These are phyloP conservation scores for Mortierella claussenii DNA, from an alignment of 192 early-diverging fungal species.

Conservation along the genomic window DNA sequence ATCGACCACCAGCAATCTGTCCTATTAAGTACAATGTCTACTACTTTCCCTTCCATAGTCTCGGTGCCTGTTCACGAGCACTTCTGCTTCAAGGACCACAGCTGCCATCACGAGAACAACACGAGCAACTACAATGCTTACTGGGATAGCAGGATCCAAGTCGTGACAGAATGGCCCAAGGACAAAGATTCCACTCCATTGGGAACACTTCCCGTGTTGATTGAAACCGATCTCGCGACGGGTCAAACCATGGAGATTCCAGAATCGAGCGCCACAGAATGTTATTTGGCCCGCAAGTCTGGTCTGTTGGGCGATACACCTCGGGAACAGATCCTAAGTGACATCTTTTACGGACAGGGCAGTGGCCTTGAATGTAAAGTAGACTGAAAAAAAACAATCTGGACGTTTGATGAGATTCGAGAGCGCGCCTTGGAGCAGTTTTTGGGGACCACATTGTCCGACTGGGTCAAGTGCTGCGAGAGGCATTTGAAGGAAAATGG, in stretches of 20 bases:
- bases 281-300: conserved; percentile 57
- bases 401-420: conserved; percentile 2
- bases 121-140: too few species aligned
- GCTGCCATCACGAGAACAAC: too few species aligned
- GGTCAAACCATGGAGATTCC: conserved; percentile 39
- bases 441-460: not conserved
- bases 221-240: conserved; percentile 11
- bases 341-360: conserved; percentile 29
- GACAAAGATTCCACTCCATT: conserved; percentile 8
- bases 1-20: not conserved
- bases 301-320: conserved; percentile 30
- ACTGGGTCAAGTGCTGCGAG: conserved; percentile 21
- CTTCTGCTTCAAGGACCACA: conserved; percentile 47
- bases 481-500: conserved; percentile 8
- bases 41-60: conserved; percentile 18
- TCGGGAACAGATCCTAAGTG: conserved; percentile 39
- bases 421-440: not conserved
- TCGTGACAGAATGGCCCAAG: conserved; percentile 8
- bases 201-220: conserved; percentile 15
- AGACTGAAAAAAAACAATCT: not conserved
- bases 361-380: not conserved
- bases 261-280: conserved; percentile 58
- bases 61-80: conserved; percentile 6
- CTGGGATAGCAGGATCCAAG: conserved; percentile 40
- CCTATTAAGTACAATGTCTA: not conserved